A percentile compares a stretch with the other conserved stretches of the same genome.
Evolutionary conservation across 495 filamentous ascomycete species (phyloP).

Genomic region (Penicillium arizonense): DNA sequence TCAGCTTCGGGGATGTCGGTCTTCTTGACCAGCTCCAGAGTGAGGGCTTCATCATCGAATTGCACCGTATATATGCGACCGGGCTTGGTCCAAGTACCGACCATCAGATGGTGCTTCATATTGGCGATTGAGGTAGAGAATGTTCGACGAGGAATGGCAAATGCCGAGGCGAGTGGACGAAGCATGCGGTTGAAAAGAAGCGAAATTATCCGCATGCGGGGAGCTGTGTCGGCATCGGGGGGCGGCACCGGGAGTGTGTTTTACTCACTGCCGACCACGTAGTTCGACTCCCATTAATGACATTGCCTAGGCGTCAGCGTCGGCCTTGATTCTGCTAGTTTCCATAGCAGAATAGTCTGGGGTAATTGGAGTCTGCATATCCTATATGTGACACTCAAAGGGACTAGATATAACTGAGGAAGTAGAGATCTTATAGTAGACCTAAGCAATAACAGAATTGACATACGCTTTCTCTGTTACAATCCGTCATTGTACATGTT

Average conservation of each 20-base stretch:
- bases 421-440: too few species aligned
- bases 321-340: too few species aligned
- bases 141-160: slow-evolving; percentile 6
- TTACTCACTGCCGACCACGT: neutral
- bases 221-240: slow-evolving; percentile 4
- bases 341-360: too few species aligned
- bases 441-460: too few species aligned
- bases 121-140: slow-evolving; percentile 30
- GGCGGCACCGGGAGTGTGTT: slow-evolving; percentile 7
- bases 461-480: too few species aligned
- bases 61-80: slow-evolving; percentile 82
- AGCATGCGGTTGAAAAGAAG: slow-evolving; percentile 5
- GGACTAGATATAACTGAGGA: neutral
- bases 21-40: slow-evolving; percentile 68
- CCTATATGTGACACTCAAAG: neutral
- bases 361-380: too few species aligned
- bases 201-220: slow-evolving; percentile 4
- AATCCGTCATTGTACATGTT: too few species aligned
- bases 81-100: slow-evolving; percentile 80
- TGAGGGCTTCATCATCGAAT: slow-evolving; percentile 76
- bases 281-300: too few species aligned
- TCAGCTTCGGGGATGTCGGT: slow-evolving; percentile 77
- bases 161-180: slow-evolving; percentile 5
- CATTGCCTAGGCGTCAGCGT: too few species aligned
- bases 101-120: slow-evolving; percentile 80